These are phyloP conservation scores for Pisolithus microcarpus DNA, from an alignment of 768 basidiomycete genomes.

Conservation along the genomic window DNA sequence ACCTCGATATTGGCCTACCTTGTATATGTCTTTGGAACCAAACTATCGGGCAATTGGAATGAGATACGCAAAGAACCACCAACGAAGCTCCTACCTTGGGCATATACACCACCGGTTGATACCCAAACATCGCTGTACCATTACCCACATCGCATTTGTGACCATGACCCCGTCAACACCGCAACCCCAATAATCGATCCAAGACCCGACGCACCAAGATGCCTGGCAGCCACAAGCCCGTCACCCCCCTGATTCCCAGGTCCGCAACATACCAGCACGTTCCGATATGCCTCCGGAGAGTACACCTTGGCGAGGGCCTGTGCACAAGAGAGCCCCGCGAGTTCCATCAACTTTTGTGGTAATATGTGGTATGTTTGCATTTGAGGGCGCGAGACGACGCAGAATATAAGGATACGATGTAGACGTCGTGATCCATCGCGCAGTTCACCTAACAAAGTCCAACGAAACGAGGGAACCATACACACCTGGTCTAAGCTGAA, in stretches of 20 bases:
- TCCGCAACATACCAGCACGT: slow-evolving; percentile 92
- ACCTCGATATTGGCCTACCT: slow-evolving; percentile 35
- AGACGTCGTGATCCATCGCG: no score
- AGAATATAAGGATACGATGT: no score
- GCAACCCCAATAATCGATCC: background rate
- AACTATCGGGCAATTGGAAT: slow-evolving; percentile 41
- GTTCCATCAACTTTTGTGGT: slow-evolving; percentile 75
- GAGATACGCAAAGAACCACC: no score
- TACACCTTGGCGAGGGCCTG: slow-evolving; percentile 80
- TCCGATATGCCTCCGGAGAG: slow-evolving; percentile 53
- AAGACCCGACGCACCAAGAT: slow-evolving; percentile 54
- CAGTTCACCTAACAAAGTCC: background rate
- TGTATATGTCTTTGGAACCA: slow-evolving; percentile 88
- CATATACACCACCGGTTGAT: slow-evolving; percentile 83
- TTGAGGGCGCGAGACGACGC: no score
- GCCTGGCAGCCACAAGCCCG: slow-evolving; percentile 92
- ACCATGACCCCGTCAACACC: background rate
- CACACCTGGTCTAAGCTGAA: slow-evolving; percentile 89
- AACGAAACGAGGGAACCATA: background rate
- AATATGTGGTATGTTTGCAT: background rate
- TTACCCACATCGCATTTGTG: no score
- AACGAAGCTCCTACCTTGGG: slow-evolving; percentile 59
- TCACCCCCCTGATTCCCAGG: slow-evolving; percentile 98
- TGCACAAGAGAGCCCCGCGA: slow-evolving; percentile 92
- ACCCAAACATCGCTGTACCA: slow-evolving; percentile 79